Conservation (phyloP, 345 rosid species). For the Arabis hirsuta region DNA sequence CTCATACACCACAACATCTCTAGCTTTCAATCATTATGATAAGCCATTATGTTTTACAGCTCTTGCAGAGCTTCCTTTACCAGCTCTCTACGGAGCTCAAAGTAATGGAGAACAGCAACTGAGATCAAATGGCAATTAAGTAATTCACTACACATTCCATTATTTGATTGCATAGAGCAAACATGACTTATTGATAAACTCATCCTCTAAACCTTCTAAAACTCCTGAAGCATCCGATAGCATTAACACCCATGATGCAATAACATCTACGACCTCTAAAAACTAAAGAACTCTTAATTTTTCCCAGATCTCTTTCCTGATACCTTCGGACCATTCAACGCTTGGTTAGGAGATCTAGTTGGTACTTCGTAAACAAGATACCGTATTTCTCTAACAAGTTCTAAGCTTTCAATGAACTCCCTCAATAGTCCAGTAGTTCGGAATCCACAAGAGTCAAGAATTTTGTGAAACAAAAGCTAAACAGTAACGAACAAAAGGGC, state of each 20-base stretch:
- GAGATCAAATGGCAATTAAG: conserved; percentile 5
- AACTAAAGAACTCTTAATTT: background rate
- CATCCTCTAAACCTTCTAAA: conserved; percentile 9
- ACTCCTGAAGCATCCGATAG: conserved; percentile 6
- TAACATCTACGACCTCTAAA: conserved; percentile 6
- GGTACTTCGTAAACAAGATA: background rate
- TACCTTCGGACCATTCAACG: background rate
- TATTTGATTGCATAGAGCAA: conserved; percentile 3
- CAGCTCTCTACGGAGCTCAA: background rate
- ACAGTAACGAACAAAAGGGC: conserved; percentile 11
- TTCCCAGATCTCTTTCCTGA: conserved; percentile 23
- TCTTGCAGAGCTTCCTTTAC: conserved; percentile 26
- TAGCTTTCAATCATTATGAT: background rate
- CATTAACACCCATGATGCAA: background rate
- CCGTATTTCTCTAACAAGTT: background rate
- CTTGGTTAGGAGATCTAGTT: background rate
- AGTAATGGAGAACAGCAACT: background rate
- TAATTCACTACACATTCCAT: background rate
- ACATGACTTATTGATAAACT: conserved; percentile 1
- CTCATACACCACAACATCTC: background rate
- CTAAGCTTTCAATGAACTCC: background rate
- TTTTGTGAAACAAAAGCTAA: background rate
- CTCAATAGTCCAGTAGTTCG: background rate
- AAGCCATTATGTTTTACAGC: conserved; percentile 15
- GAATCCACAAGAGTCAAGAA: background rate